A percentile compares a stretch with the other conserved stretches of the same genome.
phyloP scores from a whole-genome alignment of 352 stramenopile species.

The Globisporangium apiculatum region DNA sequence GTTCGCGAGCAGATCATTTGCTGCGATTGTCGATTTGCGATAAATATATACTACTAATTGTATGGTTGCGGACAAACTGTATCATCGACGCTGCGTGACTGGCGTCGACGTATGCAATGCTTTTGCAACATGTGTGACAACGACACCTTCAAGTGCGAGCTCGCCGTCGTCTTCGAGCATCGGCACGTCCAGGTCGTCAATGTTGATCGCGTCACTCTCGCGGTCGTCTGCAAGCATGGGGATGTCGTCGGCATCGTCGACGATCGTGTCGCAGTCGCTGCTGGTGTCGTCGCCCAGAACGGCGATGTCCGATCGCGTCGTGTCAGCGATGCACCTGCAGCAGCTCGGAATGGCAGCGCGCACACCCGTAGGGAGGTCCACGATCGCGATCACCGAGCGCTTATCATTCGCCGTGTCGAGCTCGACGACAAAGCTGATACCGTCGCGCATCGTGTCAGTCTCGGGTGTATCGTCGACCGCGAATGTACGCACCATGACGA shows the following conservation, averaged over 20 bases:
- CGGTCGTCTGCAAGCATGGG: neutral
- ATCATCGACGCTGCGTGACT: too few species aligned
- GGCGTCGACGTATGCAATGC: neutral
- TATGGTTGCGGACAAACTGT: too few species aligned
- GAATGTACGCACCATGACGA: neutral
- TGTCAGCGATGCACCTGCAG: neutral
- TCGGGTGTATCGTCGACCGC: neutral
- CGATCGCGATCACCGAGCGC: neutral
- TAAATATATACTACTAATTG: neutral
- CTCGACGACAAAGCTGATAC: neutral
- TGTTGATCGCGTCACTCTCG: neutral
- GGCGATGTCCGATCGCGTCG: neutral
- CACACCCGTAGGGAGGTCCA: neutral
- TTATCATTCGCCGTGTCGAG: neutral
- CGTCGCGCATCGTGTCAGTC: neutral
- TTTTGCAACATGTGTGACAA: neutral
- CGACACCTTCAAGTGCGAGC: neutral
- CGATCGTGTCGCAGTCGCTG: constrained; percentile 1
- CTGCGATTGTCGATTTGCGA: neutral
- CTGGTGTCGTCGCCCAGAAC: constrained; percentile 7
- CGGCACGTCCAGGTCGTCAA: neutral
- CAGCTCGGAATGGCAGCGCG: neutral
- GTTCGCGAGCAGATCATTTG: neutral
- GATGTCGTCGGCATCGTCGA: neutral
- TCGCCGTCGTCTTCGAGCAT: neutral